These are phyloP conservation scores for Ganoderma meredithae DNA, from an alignment of 1,284 basidiomycete species.

Conservation along the genomic window DNA sequence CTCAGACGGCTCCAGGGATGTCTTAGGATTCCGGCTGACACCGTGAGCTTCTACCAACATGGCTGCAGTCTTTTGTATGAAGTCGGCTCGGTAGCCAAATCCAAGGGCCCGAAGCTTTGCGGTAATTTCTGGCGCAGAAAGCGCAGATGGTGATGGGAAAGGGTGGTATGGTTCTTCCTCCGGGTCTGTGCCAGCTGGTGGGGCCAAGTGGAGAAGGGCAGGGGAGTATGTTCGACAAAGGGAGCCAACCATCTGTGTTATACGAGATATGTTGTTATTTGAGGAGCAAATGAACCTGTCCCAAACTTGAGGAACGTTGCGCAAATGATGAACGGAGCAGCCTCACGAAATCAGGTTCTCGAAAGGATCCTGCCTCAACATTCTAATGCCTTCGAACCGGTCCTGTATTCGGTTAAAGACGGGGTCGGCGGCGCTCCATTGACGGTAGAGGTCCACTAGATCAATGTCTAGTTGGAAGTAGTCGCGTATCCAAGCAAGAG, in stretches of 20 bases:
- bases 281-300: constrained; percentile 96
- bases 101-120: constrained; percentile 80
- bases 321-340: constrained; percentile 7
- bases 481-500: constrained; percentile 79
- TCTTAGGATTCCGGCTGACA: constrained; percentile 27
- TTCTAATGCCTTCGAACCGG: constrained; percentile 73
- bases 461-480: constrained; percentile 92
- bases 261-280: constrained; percentile 95
- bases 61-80: constrained; percentile 84
- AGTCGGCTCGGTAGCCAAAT: constrained; percentile 96
- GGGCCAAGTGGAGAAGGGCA: constrained; percentile 59
- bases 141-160: constrained; percentile 81
- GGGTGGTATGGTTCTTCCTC: constrained; percentile 68
- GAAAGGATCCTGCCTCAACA: constrained; percentile 95
- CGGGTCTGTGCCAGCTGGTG: constrained; percentile 41
- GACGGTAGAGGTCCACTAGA: constrained; percentile 75
- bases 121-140: constrained; percentile 73
- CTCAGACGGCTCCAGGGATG: constrained; percentile 56
- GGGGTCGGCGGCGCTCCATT: constrained; percentile 82
- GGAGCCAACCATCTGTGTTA: constrained; percentile 87
- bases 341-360: constrained; percentile 92
- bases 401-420: constrained; percentile 74
- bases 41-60: constrained; percentile 74
- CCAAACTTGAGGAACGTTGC: constrained; percentile 9
- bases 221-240: constrained; percentile 78